Conservation (phyloP, 768 basidiomycete species). For the Lactarius tabidus region DNA sequence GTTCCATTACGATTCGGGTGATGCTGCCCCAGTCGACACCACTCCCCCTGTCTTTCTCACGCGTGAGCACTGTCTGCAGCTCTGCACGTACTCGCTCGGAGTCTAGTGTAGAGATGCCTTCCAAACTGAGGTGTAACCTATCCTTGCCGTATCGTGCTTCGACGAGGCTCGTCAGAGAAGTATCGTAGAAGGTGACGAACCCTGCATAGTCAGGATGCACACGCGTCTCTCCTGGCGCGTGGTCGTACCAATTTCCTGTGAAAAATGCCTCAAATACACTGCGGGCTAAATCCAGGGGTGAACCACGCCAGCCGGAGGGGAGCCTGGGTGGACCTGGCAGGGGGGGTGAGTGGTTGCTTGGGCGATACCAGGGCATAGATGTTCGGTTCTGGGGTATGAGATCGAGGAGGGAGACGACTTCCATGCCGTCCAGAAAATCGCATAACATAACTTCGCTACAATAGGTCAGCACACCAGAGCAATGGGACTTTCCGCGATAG, state of each 20-base stretch:
- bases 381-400: conserved; percentile 10
- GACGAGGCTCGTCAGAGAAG: conserved; percentile 36
- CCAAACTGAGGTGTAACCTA: conserved; percentile 36
- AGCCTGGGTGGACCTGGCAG: conserved; percentile 1
- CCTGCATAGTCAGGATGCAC: conserved; percentile 40
- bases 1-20: conserved; percentile 37
- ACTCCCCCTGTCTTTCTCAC: conserved; percentile 26
- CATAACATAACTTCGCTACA: conserved; percentile 13
- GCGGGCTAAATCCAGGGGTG: background rate
- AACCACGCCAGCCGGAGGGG: conserved; percentile 24
- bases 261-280: conserved; percentile 30
- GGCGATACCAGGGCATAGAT: background rate
- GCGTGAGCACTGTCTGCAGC: conserved; percentile 31
- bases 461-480: background rate
- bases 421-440: conserved; percentile 9
- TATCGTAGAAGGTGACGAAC: conserved; percentile 44
- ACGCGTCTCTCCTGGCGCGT: conserved; percentile 42
- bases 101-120: conserved; percentile 34
- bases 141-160: conserved; percentile 31
- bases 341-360: too few species aligned
- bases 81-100: background rate
- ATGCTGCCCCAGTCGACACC: conserved; percentile 43
- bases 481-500: background rate
- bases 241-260: conserved; percentile 41
- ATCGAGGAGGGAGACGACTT: conserved; percentile 16